phyloP scores from a whole-genome alignment of 768 basidiomycete species.

The Scleroderma bovista region DNA sequence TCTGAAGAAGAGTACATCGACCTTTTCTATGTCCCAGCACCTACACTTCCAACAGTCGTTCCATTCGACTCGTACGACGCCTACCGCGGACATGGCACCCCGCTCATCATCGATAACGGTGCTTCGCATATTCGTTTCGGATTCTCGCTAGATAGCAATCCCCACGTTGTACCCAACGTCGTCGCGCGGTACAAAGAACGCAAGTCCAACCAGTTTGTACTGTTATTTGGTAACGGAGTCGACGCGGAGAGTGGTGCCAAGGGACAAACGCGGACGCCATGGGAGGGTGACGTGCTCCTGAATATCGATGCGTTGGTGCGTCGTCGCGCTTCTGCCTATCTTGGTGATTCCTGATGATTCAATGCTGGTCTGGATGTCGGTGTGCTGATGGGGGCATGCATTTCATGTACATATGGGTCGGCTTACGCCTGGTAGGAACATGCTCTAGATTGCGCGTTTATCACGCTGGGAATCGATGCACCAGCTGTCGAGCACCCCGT shows the following conservation, averaged over 20 bases:
- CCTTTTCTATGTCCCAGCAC: neutral
- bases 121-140: conserved; percentile 80
- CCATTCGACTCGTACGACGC: conserved; percentile 43
- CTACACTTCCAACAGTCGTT: conserved; percentile 28
- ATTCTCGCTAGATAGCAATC: conserved; percentile 51
- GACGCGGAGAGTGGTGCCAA: conserved; percentile 83
- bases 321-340: conserved; percentile 7
- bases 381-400: no score
- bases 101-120: conserved; percentile 88
- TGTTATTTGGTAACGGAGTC: conserved; percentile 84
- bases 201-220: conserved; percentile 71
- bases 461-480: conserved; percentile 78
- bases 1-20: neutral
- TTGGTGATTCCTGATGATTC: neutral
- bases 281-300: conserved; percentile 90
- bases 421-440: conserved; percentile 59
- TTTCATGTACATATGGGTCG: no score
- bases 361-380: neutral
- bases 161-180: conserved; percentile 62
- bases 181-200: conserved; percentile 89
- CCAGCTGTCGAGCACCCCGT: conserved; percentile 79
- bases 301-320: conserved; percentile 92
- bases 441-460: conserved; percentile 87
- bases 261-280: conserved; percentile 73
- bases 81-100: conserved; percentile 47